These are phyloP conservation scores for Candida silvatica DNA, from an alignment of 805 yeast species.

Conservation along the genomic window DNA sequence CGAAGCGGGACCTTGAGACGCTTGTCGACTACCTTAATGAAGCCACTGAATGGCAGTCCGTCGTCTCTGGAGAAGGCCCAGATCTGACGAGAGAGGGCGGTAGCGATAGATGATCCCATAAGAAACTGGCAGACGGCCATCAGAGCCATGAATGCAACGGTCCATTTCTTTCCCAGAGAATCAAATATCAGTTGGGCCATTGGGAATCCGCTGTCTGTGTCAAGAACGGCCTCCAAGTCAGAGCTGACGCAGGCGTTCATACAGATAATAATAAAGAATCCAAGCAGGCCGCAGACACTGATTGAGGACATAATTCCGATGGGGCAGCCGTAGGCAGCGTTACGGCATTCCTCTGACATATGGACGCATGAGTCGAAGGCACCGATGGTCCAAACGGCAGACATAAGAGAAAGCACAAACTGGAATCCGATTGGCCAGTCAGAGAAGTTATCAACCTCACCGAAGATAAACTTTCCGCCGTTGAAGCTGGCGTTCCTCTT, in stretches of 20 bases:
- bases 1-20: slow-evolving; percentile 53
- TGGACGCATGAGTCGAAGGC: slow-evolving; percentile 68
- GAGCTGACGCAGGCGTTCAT: slow-evolving; percentile 45
- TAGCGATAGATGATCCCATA: slow-evolving; percentile 55
- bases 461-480: slow-evolving; percentile 46
- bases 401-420: slow-evolving; percentile 38
- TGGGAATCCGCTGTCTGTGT: slow-evolving; percentile 45
- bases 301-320: slow-evolving; percentile 56
- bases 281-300: slow-evolving; percentile 47
- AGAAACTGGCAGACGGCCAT: slow-evolving; percentile 53
- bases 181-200: slow-evolving; percentile 59
- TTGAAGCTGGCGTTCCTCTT: slow-evolving; percentile 30
- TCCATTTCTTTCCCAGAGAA: slow-evolving; percentile 57
- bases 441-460: slow-evolving; percentile 38
- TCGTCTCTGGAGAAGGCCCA: slow-evolving; percentile 76
- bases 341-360: slow-evolving; percentile 62
- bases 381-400: slow-evolving; percentile 70
- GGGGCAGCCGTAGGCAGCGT: slow-evolving; percentile 57
- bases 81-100: slow-evolving; percentile 61
- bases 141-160: slow-evolving; percentile 52
- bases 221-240: slow-evolving; percentile 34
- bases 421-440: slow-evolving; percentile 58
- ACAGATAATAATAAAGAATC: slow-evolving; percentile 47
- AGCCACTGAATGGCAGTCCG: slow-evolving; percentile 55
- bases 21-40: slow-evolving; percentile 49